Evolutionary conservation across 371 early-diverging fungal genomes (phyloP), one percentile per base, ranked within the genome.

Genomic region (Spraguea lophii): DNA sequence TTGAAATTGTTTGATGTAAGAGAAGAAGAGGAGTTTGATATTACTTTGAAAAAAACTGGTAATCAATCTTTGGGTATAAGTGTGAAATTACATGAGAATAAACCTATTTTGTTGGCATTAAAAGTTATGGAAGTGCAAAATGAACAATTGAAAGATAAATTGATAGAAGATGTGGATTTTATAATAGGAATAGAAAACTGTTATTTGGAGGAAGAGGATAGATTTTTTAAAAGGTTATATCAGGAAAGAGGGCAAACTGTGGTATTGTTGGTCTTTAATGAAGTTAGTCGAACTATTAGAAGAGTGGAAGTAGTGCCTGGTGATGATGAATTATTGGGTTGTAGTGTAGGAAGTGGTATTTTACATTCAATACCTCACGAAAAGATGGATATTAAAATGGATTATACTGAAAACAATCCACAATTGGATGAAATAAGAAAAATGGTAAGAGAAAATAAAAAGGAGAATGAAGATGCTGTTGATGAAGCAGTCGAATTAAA

Each of bases 131-230:
- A 56, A 24, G 40, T 57, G 2, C 47, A 52, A 22, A 57, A 57
- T 27, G 45, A 57, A 13, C 57, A 57, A 9, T 21, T 54, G 22
- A 47, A 59, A 20, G 32, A 52, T n/a, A 42, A 60, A 13, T 44
- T 64, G 26, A 17, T 49, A 40, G 48, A 43, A n/a, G 46, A 53
- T 25, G 20, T 45, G 22, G 65, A 64, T 39, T 64, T 57, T 34
- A 64, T 64, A 25, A 52, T 64, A 19, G 65, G 60, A 27, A 45
- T 54, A 20, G 65, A 57, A 43, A 49, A 49, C 6, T 50, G 40
- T 7, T 17, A 42, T 16, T 32, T 40, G 7, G 20, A 39, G 15
- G 47, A 52, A 26, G 58, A 57, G 32, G 27, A 57, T 12, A 44
- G 34, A 12, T 41, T 57, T 26, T 50, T 41, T 25, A 26, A 36